phyloP scores from a whole-genome alignment of 176 grass and related monocot genomes.

The Ampelocalamus luodianensis region DNA sequence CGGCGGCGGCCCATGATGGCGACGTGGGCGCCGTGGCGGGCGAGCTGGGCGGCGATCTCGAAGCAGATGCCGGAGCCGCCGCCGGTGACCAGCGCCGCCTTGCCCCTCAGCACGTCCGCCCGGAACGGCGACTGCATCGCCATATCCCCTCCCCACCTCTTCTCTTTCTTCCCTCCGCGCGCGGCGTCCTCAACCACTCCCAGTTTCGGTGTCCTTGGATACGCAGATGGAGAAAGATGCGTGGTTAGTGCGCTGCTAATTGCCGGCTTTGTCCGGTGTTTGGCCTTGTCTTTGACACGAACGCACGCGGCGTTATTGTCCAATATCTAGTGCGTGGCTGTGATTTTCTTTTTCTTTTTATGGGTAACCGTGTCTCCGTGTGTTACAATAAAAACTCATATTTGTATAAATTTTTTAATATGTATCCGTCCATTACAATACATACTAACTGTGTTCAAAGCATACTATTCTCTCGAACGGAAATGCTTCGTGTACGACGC shows the following conservation, averaged over 20 bases:
- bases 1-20: conserved; percentile 91
- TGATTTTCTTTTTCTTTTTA: too few species aligned
- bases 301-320: too few species aligned
- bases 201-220: neutral
- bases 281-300: neutral
- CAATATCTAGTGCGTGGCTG: too few species aligned
- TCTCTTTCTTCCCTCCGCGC: too few species aligned
- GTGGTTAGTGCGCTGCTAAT: neutral
- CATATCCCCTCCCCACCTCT: neutral
- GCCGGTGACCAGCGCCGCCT: conserved; percentile 82
- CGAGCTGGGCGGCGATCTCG: conserved; percentile 80
- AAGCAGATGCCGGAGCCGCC: conserved; percentile 89
- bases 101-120: conserved; percentile 68
- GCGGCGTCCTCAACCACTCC: neutral
- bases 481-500: too few species aligned
- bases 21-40: conserved; percentile 73
- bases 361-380: too few species aligned
- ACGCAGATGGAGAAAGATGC: neutral
- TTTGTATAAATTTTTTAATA: too few species aligned
- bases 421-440: too few species aligned
- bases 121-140: conserved; percentile 73
- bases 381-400: too few species aligned
- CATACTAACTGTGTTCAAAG: too few species aligned
- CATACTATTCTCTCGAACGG: too few species aligned
- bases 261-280: neutral